Evolutionary conservation across 331 rosid species (phyloP).

Genomic region (Malus hybrid): DNA sequence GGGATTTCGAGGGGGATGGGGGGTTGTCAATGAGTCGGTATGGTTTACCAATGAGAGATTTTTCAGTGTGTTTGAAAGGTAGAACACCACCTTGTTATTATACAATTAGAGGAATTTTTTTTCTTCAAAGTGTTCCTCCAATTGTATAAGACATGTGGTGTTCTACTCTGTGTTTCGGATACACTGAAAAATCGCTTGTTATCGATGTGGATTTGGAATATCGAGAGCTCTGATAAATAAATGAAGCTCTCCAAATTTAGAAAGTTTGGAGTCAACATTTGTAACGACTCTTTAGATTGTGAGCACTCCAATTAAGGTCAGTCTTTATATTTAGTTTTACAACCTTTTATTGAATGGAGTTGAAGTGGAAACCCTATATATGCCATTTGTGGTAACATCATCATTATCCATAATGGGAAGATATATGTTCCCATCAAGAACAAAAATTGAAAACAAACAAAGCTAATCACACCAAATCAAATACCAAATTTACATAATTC

Average conservation of each 20-base stretch:
- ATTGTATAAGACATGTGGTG: too few species aligned
- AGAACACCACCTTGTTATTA: too few species aligned
- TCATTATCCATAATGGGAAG: not conserved
- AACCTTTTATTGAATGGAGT: not conserved
- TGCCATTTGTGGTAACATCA: not conserved
- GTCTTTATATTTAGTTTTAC: not conserved
- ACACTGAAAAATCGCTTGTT: too few species aligned
- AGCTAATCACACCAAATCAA: not conserved
- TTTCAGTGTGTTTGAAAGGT: too few species aligned
- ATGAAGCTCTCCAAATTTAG: not conserved
- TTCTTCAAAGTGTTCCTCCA: too few species aligned
- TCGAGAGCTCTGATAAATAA: not conserved
- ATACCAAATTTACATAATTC: not conserved
- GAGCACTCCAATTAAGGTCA: constrained; percentile 8
- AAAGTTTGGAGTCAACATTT: constrained; percentile 1
- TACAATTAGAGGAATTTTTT: too few species aligned
- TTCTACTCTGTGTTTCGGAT: too few species aligned
- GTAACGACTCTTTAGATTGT: not conserved
- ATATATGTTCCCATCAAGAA: not conserved
- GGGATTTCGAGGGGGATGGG: constrained; percentile 10
- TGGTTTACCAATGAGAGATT: not conserved
- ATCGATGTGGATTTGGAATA: not conserved
- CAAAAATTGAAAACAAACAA: not conserved
- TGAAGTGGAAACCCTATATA: not conserved
- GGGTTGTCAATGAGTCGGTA: not conserved